phyloP scores from a whole-genome alignment of 148 eudicot genomes.

The Heliosperma pusillum region DNA sequence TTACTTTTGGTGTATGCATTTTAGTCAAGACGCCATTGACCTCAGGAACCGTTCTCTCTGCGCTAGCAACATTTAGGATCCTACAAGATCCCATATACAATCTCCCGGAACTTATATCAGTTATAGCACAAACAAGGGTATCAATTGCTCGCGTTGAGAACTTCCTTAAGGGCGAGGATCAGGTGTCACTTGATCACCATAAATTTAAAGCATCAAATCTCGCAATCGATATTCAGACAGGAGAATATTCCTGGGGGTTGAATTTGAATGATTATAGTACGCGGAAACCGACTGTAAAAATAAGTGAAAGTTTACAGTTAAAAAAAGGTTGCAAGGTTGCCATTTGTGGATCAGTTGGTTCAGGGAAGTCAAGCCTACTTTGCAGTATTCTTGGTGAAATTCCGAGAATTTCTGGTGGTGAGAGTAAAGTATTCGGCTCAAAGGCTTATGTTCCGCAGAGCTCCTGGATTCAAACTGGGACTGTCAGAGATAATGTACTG shows the following conservation, averaged over 20 bases:
- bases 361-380: conserved; percentile 82
- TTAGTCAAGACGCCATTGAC: conserved; percentile 62
- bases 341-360: conserved; percentile 86
- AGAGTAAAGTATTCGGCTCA: conserved; percentile 58
- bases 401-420: conserved; percentile 56
- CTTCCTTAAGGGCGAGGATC: conserved; percentile 50
- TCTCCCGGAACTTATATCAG: conserved; percentile 79
- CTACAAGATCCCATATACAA: conserved; percentile 90
- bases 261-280: conserved; percentile 20
- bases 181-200: conserved; percentile 27
- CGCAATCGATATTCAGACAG: conserved; percentile 55
- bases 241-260: conserved; percentile 72
- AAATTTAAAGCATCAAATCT: conserved; percentile 31
- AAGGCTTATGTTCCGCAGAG: conserved; percentile 86
- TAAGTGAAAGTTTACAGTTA: conserved; percentile 44
- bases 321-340: conserved; percentile 72
- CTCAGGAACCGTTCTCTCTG: conserved; percentile 75
- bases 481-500: conserved; percentile 69
- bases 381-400: conserved; percentile 85
- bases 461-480: conserved; percentile 94
- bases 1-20: conserved; percentile 80
- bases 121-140: conserved; percentile 75
- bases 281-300: conserved; percentile 44
- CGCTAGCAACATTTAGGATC: conserved; percentile 86
- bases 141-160: conserved; percentile 65